These are phyloP conservation scores for Sugiyamaella paludigena DNA, from an alignment of 1,139 yeast species.

Conservation along the genomic window DNA sequence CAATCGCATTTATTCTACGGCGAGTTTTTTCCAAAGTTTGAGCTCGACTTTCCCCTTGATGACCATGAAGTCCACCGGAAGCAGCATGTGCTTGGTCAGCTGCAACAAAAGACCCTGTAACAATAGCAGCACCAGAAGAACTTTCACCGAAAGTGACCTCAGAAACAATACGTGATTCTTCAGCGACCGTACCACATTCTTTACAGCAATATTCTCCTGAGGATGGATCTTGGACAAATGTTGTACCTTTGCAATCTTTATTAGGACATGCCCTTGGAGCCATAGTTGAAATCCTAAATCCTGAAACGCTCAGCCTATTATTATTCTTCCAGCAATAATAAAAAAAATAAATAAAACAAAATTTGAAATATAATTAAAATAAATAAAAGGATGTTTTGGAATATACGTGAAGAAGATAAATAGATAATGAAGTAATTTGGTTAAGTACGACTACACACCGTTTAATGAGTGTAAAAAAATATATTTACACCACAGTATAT, in stretches of 20 bases:
- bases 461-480: no score
- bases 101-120: slow-evolving; percentile 90
- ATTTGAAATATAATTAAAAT: no score
- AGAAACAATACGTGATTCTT: slow-evolving; percentile 90
- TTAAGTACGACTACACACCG: no score
- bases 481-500: no score
- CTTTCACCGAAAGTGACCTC: slow-evolving; percentile 95
- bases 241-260: slow-evolving; percentile 10
- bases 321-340: no score
- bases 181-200: slow-evolving; percentile 80
- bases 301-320: no score
- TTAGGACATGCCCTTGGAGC: slow-evolving; percentile 12
- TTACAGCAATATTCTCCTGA: slow-evolving; percentile 65
- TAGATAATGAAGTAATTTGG: no score
- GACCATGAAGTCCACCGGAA: slow-evolving; percentile 55
- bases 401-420: no score
- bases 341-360: no score
- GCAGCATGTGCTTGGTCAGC: slow-evolving; percentile 77
- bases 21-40: slow-evolving; percentile 83
- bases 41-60: slow-evolving; percentile 70
- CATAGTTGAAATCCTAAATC: background rate
- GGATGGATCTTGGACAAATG: slow-evolving; percentile 1
- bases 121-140: slow-evolving; percentile 90
- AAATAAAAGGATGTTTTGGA: no score
- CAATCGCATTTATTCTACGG: slow-evolving; percentile 72